Evolutionary conservation across 2,329 filamentous ascomycete species (phyloP), one percentile per base, ranked within the genome.

Genomic region (Proliferodiscus dingleyae): DNA sequence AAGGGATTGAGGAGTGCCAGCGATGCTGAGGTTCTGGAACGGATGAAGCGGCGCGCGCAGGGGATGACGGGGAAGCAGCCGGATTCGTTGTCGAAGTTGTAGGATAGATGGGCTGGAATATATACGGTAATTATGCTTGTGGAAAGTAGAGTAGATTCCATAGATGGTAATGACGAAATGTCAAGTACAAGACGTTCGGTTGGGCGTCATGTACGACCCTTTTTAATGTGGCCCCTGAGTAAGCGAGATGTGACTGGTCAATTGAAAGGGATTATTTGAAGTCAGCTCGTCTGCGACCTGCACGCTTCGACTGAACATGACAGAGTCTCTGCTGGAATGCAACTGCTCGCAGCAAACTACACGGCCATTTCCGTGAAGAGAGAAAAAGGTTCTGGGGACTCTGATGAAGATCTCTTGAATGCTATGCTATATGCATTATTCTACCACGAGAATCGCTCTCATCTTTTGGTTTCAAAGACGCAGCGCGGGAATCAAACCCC

Each of bases 21-120:
- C n/a, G 42, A 71, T 16, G 67, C 67, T 21, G 67, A 71, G 30
- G 62, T 77, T 22, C 62, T 61, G 46, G 59, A 63, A 39, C 58
- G 68, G 46, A 62, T 73, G 15, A 50, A 53, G 18, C 52, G 51
- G 46, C 50, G 58, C 47, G 49, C 65, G 19, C 57, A 50, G 32
- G 49, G 40, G 2, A 52, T 59, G 47, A 18, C 30, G 54, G 23
- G 58, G 30, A 48, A 37, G n/a, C 57, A 59, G 9, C 52, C 48
- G 13, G 45, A 56, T 38, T 13, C 30, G 36, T 21, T 40, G 36
- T 24, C 37, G 19, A 46, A 41, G 16, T 11, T 34, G 32, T 34
- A 18, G 9, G 18, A 32, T 32, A 15, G 18, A 16, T 34, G 16
- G 7, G 19, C 16, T 34, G 11, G 16, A 34, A 9, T 9, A 18